phyloP scores from a whole-genome alignment of 108 stramenopile genomes.

The Skeletonema costatum region DNA sequence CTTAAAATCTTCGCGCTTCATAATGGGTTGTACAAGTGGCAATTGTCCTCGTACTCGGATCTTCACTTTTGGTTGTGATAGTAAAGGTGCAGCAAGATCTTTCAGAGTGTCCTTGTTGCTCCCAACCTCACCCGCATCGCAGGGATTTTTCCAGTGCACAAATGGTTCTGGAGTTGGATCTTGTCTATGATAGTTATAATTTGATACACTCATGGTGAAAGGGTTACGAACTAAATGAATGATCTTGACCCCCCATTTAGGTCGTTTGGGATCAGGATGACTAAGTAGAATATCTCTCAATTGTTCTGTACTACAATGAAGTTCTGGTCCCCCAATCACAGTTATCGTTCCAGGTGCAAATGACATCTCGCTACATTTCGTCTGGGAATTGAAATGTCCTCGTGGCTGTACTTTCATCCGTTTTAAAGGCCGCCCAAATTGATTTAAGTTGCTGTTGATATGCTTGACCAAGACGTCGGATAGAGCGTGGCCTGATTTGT shows the following conservation, averaged over 20 bases:
- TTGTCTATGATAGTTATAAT: conserved; percentile 8
- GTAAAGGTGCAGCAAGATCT: not conserved
- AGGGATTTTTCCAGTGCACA: not conserved
- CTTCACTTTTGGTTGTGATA: not conserved
- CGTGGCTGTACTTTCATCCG: not conserved
- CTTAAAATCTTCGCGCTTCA: not conserved
- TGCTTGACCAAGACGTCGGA: not conserved
- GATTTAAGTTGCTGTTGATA: not conserved
- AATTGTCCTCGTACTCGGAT: not conserved
- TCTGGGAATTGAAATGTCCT: not conserved
- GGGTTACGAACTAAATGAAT: conserved; percentile 11
- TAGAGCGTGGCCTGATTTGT: not conserved
- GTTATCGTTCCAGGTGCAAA: conserved; percentile 1
- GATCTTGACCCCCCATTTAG: conserved; percentile 6
- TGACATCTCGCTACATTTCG: not conserved
- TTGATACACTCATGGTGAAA: conserved; percentile 7
- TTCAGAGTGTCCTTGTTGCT: not conserved
- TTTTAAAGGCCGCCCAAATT: not conserved
- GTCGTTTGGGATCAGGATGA: not conserved
- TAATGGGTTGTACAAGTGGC: not conserved
- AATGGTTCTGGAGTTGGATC: conserved; percentile 10
- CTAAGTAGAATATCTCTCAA: not conserved
- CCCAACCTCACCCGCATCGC: not conserved
- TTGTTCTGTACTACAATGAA: not conserved
- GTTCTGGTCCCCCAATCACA: not conserved